Evolutionary conservation across 2,329 filamentous ascomycete species (phyloP).

Genomic region (Fonsecaea erecta): DNA sequence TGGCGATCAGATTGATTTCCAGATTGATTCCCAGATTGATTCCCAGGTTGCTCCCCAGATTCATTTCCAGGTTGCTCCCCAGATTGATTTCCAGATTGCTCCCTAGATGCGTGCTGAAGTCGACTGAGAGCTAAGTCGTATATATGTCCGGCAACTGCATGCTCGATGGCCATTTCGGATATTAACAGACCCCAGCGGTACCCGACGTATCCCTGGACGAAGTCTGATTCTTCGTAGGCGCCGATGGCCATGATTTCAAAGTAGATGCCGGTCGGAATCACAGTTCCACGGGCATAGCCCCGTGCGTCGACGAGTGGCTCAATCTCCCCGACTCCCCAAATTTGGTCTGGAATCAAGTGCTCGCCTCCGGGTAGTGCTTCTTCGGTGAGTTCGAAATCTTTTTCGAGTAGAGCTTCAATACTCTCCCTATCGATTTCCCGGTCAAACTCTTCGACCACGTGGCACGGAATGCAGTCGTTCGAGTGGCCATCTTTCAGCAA

Average conservation of each 20-base stretch:
- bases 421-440: constrained; percentile 20
- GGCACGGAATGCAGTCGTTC: constrained; percentile 9
- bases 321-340: too few species aligned
- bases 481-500: constrained; percentile 2
- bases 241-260: not conserved
- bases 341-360: not conserved
- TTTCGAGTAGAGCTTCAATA: constrained; percentile 17
- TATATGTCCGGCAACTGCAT: too few species aligned
- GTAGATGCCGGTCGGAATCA: not conserved
- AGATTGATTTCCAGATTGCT: too few species aligned
- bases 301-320: too few species aligned
- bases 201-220: not conserved
- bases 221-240: too few species aligned
- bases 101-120: too few species aligned
- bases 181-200: not conserved
- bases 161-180: not conserved
- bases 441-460: constrained; percentile 20
- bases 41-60: too few species aligned
- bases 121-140: too few species aligned
- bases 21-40: too few species aligned
- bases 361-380: constrained; percentile 12
- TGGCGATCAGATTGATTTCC: too few species aligned
- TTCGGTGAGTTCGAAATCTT: constrained; percentile 19
- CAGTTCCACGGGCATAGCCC: not conserved
- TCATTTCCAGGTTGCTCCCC: too few species aligned